These are phyloP conservation scores for Aspergillus jensenii DNA, from an alignment of 2,329 filamentous ascomycete species.

Conservation along the genomic window DNA sequence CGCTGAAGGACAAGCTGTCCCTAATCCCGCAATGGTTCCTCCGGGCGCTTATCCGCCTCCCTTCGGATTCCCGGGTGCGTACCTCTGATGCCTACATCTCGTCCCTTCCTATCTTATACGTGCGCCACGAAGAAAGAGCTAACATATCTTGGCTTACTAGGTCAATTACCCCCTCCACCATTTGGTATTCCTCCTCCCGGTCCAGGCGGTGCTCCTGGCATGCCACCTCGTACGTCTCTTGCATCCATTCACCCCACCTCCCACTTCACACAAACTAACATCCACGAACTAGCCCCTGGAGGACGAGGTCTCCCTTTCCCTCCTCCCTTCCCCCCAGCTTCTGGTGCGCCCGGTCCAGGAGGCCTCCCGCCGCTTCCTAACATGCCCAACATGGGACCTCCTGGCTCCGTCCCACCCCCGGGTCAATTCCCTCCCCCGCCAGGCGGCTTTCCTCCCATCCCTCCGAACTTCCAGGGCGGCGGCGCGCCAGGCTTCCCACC, in stretches of 20 bases:
- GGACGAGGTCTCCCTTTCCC: constrained; percentile 57
- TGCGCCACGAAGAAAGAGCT: background rate
- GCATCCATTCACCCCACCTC: background rate
- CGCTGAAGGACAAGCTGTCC: constrained; percentile 83
- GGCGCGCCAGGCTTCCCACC: constrained; percentile 33
- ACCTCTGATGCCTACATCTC: background rate
- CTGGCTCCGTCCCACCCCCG: constrained; percentile 22
- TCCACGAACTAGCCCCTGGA: constrained; percentile 48
- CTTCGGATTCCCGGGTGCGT: constrained; percentile 64
- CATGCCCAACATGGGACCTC: constrained; percentile 41
- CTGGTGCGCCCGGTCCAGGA: constrained; percentile 38
- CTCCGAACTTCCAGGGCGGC: constrained; percentile 49
- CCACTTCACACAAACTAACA: background rate
- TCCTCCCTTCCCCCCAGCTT: constrained; percentile 40
- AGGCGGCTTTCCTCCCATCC: constrained; percentile 18
- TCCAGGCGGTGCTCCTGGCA: constrained; percentile 40
- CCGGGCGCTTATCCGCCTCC: constrained; percentile 51
- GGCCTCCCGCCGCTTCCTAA: constrained; percentile 38
- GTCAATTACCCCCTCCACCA: constrained; percentile 56
- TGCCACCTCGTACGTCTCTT: constrained; percentile 55
- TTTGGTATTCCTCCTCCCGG: constrained; percentile 54
- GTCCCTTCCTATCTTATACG: background rate
- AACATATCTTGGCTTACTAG: constrained; percentile 25
- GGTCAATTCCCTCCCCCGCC: constrained; percentile 25
- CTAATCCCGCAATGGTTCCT: constrained; percentile 79